Conservation (phyloP, 768 basidiomycete genomes). For the Leccinellum albellum region DNA sequence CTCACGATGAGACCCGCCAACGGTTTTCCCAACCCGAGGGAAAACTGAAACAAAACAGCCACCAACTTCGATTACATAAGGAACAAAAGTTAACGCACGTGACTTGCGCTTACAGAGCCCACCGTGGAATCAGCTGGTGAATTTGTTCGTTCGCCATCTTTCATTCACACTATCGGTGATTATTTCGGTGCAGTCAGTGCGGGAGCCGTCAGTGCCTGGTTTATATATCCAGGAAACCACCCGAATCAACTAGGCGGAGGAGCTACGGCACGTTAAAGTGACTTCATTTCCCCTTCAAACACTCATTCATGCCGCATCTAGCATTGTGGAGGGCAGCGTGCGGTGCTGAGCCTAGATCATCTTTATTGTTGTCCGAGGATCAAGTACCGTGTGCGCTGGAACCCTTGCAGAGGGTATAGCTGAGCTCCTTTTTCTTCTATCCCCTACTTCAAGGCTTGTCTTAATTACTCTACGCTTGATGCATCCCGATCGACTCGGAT, state of each 20-base stretch:
- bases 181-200: neutral
- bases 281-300: constrained; percentile 6
- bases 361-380: constrained; percentile 12
- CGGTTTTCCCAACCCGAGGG: no score
- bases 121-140: neutral
- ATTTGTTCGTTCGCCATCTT: neutral
- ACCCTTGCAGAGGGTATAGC: neutral
- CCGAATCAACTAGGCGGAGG: neutral
- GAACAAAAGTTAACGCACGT: constrained; percentile 10
- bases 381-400: constrained; percentile 1
- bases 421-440: neutral
- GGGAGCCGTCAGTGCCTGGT: neutral
- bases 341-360: neutral
- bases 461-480: neutral
- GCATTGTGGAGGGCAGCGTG: neutral
- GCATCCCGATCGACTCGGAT: neutral
- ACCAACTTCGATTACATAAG: no score
- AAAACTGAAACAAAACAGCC: no score
- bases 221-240: neutral
- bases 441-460: neutral
- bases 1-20: no score
- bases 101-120: neutral
- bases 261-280: neutral
- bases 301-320: neutral
- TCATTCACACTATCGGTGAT: neutral